Conservation (phyloP, 306 rosid genomes). For the Arachis hypogaea region DNA sequence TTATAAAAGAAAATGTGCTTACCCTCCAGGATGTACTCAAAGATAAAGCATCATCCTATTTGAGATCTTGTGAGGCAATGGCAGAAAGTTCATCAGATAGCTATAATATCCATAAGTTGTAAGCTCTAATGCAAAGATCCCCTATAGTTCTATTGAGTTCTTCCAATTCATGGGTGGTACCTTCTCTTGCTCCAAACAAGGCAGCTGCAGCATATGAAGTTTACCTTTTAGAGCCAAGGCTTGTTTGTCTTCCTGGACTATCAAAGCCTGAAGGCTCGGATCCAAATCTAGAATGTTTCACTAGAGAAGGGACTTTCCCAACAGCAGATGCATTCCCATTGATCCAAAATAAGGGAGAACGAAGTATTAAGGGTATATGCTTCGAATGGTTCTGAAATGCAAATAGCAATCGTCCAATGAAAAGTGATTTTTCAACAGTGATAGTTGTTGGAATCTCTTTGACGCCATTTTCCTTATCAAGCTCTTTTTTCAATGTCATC, state of each 20-base stretch:
- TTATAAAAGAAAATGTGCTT: constrained; percentile 34
- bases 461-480: constrained; percentile 59
- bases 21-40: constrained; percentile 84
- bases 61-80: constrained; percentile 65
- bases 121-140: not conserved
- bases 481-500: constrained; percentile 62
- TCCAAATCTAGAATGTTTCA: constrained; percentile 65
- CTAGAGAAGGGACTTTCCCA: constrained; percentile 64
- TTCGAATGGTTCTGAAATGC: constrained; percentile 86
- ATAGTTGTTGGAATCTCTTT: constrained; percentile 52
- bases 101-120: constrained; percentile 90
- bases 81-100: constrained; percentile 76
- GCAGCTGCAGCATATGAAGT: constrained; percentile 71
- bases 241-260: constrained; percentile 55
- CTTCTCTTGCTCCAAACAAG: constrained; percentile 78
- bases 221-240: constrained; percentile 57
- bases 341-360: constrained; percentile 86
- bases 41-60: constrained; percentile 75
- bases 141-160: constrained; percentile 50
- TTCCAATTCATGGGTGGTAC: constrained; percentile 77
- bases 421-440: constrained; percentile 79
- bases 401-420: constrained; percentile 88
- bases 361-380: constrained; percentile 84
- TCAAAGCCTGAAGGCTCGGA: constrained; percentile 61
- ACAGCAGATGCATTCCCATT: constrained; percentile 54